Evolutionary conservation across 73 alveolate species (phyloP).

Genomic region (Stentor roeselii): DNA sequence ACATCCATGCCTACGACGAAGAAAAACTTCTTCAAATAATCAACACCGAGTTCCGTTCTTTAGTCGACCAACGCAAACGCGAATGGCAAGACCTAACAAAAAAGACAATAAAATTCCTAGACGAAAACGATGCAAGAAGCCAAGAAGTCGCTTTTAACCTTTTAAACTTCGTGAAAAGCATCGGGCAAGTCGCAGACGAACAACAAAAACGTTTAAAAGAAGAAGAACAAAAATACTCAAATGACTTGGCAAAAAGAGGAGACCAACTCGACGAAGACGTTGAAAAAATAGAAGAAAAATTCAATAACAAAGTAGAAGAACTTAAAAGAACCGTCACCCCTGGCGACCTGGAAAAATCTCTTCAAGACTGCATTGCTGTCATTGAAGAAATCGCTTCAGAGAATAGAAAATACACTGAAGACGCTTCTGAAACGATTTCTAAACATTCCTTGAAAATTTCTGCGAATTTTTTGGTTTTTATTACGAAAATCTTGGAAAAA

Average conservation of each 20-base stretch:
- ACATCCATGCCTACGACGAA: background rate
- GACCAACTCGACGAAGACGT: constrained; percentile 53
- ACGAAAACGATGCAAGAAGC: constrained; percentile 54
- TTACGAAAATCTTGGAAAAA: background rate
- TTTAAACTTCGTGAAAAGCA: constrained; percentile 41
- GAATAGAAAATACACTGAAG: constrained; percentile 47
- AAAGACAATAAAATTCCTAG: constrained; percentile 50
- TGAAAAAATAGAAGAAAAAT: constrained; percentile 39
- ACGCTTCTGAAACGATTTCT: constrained; percentile 42
- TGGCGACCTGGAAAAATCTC: constrained; percentile 54
- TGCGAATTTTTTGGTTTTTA: constrained; percentile 37
- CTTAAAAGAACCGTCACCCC: constrained; percentile 63
- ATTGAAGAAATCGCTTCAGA: constrained; percentile 52
- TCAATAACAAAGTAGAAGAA: constrained; percentile 32
- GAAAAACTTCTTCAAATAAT: constrained; percentile 44
- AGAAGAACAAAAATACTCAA: constrained; percentile 47
- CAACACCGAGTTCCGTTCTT: constrained; percentile 40
- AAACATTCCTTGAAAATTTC: constrained; percentile 45
- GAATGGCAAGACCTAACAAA: constrained; percentile 44
- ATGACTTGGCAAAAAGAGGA: constrained; percentile 55
- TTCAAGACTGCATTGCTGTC: constrained; percentile 48
- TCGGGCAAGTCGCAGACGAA: constrained; percentile 48
- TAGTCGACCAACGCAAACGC: constrained; percentile 48
- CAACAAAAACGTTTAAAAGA: constrained; percentile 38
- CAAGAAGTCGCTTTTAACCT: constrained; percentile 44